phyloP scores from a whole-genome alignment of 345 rosid species.

The Mercurialis annua region DNA sequence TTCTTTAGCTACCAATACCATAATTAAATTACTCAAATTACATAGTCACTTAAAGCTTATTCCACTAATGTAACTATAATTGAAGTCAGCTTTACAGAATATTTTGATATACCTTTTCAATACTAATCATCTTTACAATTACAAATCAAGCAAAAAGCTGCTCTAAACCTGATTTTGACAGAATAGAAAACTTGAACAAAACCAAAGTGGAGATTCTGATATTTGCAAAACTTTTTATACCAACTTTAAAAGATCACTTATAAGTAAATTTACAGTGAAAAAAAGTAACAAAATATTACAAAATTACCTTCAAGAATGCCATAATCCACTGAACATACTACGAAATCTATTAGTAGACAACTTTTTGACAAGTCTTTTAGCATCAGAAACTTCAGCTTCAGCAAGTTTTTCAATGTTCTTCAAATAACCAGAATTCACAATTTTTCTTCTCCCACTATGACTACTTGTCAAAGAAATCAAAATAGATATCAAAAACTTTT shows the following conservation, averaged over 20 bases:
- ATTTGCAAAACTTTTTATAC: constrained; percentile 20
- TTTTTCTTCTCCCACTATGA: constrained; percentile 73
- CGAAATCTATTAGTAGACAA: constrained; percentile 68
- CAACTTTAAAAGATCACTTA: not conserved
- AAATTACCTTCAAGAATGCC: constrained; percentile 51
- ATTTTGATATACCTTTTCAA: constrained; percentile 28
- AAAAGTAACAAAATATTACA: constrained; percentile 8
- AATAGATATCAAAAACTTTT: constrained; percentile 59
- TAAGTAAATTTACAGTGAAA: constrained; percentile 39
- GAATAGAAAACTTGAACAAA: not conserved
- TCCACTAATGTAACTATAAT: constrained; percentile 3
- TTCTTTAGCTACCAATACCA: no score
- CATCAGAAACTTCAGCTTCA: constrained; percentile 73
- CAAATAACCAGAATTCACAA: constrained; percentile 64
- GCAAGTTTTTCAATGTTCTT: constrained; percentile 86
- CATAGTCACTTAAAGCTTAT: constrained; percentile 6
- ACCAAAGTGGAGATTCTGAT: constrained; percentile 1
- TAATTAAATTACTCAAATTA: constrained; percentile 20
- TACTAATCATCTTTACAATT: constrained; percentile 21
- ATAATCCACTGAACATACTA: constrained; percentile 67
- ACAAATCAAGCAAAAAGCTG: constrained; percentile 36
- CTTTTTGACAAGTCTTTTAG: constrained; percentile 78
- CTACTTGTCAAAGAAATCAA: constrained; percentile 67
- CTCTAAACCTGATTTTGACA: constrained; percentile 26
- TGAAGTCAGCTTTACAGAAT: constrained; percentile 15